A percentile compares a stretch with the other conserved stretches of the same genome.
Evolutionary conservation across 345 rosid species (phyloP).

Genomic region (Melaleuca quinquenervia): DNA sequence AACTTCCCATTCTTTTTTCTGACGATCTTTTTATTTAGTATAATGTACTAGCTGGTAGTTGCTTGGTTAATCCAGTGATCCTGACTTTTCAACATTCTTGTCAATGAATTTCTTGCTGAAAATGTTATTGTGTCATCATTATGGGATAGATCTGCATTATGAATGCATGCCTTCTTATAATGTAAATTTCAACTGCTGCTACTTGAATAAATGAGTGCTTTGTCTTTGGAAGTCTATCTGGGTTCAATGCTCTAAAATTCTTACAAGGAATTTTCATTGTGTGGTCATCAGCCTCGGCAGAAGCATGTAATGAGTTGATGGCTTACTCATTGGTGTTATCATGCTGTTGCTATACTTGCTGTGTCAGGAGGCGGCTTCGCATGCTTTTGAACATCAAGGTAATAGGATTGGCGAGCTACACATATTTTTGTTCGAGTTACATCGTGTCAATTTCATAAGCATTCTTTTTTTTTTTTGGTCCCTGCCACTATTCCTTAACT

Average conservation of each 20-base stretch:
- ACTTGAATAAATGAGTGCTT: neutral
- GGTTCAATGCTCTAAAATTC: constrained; percentile 1
- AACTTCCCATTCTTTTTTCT: neutral
- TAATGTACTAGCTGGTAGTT: neutral
- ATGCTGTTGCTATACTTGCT: constrained; percentile 95
- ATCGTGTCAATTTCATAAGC: neutral
- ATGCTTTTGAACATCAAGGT: constrained; percentile 70
- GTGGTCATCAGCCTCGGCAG: constrained; percentile 63
- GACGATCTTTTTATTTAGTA: neutral
- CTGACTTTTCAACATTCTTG: neutral
- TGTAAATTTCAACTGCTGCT: neutral
- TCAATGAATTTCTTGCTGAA: neutral
- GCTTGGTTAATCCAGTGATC: neutral
- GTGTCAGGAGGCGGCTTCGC: constrained; percentile 82
- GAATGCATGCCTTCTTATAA: neutral
- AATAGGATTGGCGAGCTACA: neutral
- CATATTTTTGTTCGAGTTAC: neutral
- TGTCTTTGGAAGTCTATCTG: neutral
- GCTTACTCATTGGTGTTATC: constrained; percentile 82
- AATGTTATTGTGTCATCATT: neutral
- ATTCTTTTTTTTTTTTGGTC: neutral
- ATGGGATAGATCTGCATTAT: neutral
- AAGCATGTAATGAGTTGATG: constrained; percentile 85
- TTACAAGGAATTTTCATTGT: neutral
- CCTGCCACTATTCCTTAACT: neutral